phyloP scores from a whole-genome alignment of 306 rosid species.

The Gastrolobium bilobum region DNA sequence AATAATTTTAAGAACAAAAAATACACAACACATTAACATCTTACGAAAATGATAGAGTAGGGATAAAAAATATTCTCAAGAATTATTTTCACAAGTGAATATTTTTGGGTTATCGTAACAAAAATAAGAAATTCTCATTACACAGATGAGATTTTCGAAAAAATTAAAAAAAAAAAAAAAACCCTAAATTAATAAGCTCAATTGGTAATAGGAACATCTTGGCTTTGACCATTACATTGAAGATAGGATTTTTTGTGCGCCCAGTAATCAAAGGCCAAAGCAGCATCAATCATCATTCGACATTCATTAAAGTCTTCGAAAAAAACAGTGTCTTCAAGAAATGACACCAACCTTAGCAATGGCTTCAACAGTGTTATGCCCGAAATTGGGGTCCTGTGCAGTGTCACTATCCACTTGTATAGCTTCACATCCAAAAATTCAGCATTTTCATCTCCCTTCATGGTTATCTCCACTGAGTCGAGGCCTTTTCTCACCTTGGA shows the following conservation, averaged over 20 bases:
- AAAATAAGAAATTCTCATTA: not conserved
- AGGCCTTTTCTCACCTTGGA: constrained; percentile 77
- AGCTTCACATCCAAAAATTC: constrained; percentile 45
- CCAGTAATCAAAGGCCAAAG: constrained; percentile 21
- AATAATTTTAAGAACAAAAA: no score
- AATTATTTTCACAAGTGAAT: no score
- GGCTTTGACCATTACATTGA: constrained; percentile 7
- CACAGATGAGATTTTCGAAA: not conserved
- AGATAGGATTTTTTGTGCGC: constrained; percentile 30
- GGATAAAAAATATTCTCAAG: no score
- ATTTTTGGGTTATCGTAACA: no score
- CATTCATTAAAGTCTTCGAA: not conserved
- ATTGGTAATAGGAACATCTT: not conserved
- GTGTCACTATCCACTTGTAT: constrained; percentile 40
- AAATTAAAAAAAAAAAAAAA: not conserved
- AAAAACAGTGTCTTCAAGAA: constrained; percentile 16
- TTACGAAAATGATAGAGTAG: no score
- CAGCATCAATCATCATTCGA: not conserved
- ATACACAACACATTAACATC: no score
- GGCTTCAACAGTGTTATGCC: constrained; percentile 66
- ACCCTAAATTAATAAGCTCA: not conserved
- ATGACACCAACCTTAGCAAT: constrained; percentile 58
- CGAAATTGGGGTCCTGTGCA: constrained; percentile 53
- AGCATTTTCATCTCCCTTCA: constrained; percentile 53
- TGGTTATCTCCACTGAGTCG: constrained; percentile 63